Evolutionary conservation across 495 filamentous ascomycete genomes (phyloP), one percentile per base, ranked within the genome.

Genomic region (Apiosordaria backusii): DNA sequence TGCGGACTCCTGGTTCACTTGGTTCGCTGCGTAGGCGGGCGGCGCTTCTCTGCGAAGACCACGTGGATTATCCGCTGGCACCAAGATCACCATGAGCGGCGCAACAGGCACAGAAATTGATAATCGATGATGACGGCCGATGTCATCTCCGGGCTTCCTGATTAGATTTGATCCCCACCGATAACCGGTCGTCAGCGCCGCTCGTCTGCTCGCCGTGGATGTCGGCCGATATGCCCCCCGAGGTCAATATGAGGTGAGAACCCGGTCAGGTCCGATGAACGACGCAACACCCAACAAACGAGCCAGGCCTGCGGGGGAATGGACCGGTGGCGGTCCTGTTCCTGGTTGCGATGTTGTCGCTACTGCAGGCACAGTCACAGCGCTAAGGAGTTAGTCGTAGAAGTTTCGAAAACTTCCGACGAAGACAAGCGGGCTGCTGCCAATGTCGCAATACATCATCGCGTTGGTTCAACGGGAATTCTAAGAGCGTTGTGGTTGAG

Each of bases 21-120:
- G 35, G 35, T 45, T 45, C 35, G 35, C 35, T 45, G 35, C 9
- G 35, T 18, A 45, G 35, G 9, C 35, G 52, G 55, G 26, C 25
- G 26, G 7, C 65, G 52, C 9, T 45, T 52, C 24, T 50, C 50
- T 29, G 5, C 19, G 21, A 6, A 21, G 52, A 21, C 55, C 61
- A 64, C 65, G 65, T 67, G 65, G 60, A 55, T 24, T 25, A 61
- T 50, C 57, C 50, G 66, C 54, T 52, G 40, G 66, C 57, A 22
- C 27, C 57, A 40, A 29, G 62, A 64, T 9, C 27, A 50, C 55
- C 54, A 23, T 27, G 16, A 55, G 40, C 55, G 50, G 55, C 61
- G 57, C 22, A 54, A 60, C 54, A 45, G 61, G 61, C 61, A 26
- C 61, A 60, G 65, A 21, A 25, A 7, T 58, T 13, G 64, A 61